These are phyloP conservation scores for Aureobasidium sp. DNA, from an alignment of 2,329 filamentous ascomycete genomes.

Conservation along the genomic window DNA sequence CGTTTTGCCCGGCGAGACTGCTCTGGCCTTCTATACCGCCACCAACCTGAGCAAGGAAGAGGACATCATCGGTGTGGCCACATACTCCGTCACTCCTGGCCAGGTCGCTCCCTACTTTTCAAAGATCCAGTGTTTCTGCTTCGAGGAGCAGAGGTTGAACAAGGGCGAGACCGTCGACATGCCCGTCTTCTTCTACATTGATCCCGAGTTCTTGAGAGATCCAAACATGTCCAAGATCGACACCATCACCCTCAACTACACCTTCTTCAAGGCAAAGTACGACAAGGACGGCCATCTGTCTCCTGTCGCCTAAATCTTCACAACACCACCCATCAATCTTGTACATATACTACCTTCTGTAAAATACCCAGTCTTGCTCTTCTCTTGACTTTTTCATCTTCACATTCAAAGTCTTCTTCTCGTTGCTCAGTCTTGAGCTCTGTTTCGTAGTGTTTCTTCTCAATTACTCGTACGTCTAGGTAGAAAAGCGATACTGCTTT, in stretches of 20 bases:
- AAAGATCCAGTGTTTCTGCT: constrained; percentile 99
- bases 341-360: constrained; percentile 11
- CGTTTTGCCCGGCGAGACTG: constrained; percentile 91
- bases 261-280: constrained; percentile 92
- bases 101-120: constrained; percentile 97
- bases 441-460: background rate
- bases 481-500: background rate
- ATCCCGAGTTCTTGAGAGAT: constrained; percentile 89
- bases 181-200: constrained; percentile 99
- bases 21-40: constrained; percentile 93
- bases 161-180: constrained; percentile 97
- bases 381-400: background rate
- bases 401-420: background rate
- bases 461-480: background rate
- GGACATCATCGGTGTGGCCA: constrained; percentile 96
- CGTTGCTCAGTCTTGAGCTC: background rate
- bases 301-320: constrained; percentile 38
- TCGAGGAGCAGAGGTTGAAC: constrained; percentile 87
- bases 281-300: constrained; percentile 68
- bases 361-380: background rate
- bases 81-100: constrained; percentile 91
- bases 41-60: constrained; percentile 74
- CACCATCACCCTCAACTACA: constrained; percentile 93
- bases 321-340: background rate
- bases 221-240: constrained; percentile 88